Conservation (phyloP, 805 yeast species). For the Isabelozyma pseudorhagii region DNA sequence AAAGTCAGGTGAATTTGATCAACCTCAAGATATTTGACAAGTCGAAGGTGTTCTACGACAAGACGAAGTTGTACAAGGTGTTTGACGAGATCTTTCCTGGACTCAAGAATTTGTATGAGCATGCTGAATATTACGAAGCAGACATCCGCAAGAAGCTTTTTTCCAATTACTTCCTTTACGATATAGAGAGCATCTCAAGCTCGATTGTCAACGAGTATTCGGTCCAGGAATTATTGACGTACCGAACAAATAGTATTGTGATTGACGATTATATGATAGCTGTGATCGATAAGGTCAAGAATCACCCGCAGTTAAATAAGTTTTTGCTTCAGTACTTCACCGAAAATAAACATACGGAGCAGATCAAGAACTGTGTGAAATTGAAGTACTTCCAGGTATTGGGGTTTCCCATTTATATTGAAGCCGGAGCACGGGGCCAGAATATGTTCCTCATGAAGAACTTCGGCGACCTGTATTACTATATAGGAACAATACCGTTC, state of each 20-base stretch:
- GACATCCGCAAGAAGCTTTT: slow-evolving; percentile 2
- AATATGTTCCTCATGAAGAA: not conserved
- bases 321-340: not conserved
- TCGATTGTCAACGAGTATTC: not conserved
- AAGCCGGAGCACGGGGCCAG: not conserved
- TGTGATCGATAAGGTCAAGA: slow-evolving; percentile 3
- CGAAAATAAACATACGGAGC: not conserved
- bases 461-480: not conserved
- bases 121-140: slow-evolving; percentile 7
- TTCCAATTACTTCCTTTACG: slow-evolving; percentile 3
- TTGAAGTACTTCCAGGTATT: not conserved
- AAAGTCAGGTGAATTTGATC: slow-evolving; percentile 8
- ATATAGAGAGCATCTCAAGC: slow-evolving; percentile 1
- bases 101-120: slow-evolving; percentile 7
- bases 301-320: not conserved
- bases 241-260: slow-evolving; percentile 1
- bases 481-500: not conserved
- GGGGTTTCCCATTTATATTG: not conserved
- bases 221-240: not conserved
- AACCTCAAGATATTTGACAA: slow-evolving; percentile 13
- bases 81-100: not conserved
- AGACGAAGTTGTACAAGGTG: slow-evolving; percentile 8
- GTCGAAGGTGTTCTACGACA: slow-evolving; percentile 11
- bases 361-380: not conserved
- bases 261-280: slow-evolving; percentile 6